phyloP scores from a whole-genome alignment of 495 filamentous ascomycete genomes.

The Barbatosphaeria neglecta region DNA sequence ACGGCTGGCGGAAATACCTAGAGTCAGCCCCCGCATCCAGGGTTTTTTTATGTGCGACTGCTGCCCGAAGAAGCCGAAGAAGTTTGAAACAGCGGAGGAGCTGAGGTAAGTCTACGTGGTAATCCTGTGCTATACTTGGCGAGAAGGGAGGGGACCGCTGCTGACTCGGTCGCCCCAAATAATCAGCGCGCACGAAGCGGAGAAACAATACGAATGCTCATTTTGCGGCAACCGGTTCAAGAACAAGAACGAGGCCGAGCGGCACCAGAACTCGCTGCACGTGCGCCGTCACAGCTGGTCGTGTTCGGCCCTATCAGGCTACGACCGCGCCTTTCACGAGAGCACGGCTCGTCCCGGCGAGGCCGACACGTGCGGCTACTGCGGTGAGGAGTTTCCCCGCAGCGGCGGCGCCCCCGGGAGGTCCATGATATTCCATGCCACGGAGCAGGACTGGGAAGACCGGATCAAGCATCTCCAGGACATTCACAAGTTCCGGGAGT shows the following conservation, averaged over 20 bases:
- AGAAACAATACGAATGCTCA: constrained; percentile 90
- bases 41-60: constrained; percentile 80
- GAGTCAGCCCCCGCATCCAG: constrained; percentile 24
- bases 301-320: constrained; percentile 71
- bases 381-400: constrained; percentile 83
- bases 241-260: constrained; percentile 98
- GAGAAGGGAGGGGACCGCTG: too few species aligned
- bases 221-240: constrained; percentile 96
- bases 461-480: constrained; percentile 78
- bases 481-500: constrained; percentile 93
- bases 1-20: constrained; percentile 33
- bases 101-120: constrained; percentile 67
- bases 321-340: constrained; percentile 75
- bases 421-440: constrained; percentile 14
- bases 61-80: constrained; percentile 97
- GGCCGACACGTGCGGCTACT: constrained; percentile 85
- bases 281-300: constrained; percentile 96
- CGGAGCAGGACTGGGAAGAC: constrained; percentile 67
- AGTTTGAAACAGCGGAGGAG: constrained; percentile 81
- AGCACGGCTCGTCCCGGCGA: constrained; percentile 48
- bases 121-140: too few species aligned
- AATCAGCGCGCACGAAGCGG: constrained; percentile 59
- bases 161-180: too few species aligned
- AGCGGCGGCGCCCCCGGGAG: constrained; percentile 26
- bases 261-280: constrained; percentile 94